Conservation (phyloP, 1,284 basidiomycete species). For the Marasmius sp. region DNA sequence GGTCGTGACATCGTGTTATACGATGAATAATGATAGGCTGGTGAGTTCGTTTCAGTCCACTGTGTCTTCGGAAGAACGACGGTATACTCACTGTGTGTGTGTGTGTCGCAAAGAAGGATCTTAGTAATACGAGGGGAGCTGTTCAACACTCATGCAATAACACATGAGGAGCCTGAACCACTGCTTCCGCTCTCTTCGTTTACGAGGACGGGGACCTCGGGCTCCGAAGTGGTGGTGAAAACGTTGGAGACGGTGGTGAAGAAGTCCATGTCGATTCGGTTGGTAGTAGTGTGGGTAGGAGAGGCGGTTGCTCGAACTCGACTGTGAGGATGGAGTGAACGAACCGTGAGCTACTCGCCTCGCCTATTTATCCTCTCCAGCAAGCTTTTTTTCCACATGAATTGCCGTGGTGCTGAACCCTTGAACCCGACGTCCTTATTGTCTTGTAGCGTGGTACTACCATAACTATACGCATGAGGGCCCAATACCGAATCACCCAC, state of each 20-base stretch:
- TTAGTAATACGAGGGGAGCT: no score
- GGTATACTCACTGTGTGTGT: background rate
- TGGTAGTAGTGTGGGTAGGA: no score
- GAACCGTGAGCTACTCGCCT: background rate
- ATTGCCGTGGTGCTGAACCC: background rate
- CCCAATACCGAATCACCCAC: background rate
- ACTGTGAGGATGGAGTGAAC: background rate
- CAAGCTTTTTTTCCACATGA: background rate
- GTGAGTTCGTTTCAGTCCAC: no score
- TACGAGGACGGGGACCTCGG: background rate
- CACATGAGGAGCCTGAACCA: background rate
- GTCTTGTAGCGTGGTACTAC: background rate
- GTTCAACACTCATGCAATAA: background rate
- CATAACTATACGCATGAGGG: no score
- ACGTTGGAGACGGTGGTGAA: constrained; percentile 1
- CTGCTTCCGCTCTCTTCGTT: constrained; percentile 1
- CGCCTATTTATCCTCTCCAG: background rate
- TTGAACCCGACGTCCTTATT: background rate
- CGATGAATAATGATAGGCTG: background rate
- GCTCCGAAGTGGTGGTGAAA: background rate
- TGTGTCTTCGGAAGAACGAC: background rate
- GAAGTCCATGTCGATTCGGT: background rate
- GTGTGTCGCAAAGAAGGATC: background rate
- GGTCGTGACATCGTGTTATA: background rate
- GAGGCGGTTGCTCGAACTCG: background rate